Conservation (phyloP, 2,329 filamentous ascomycete species). For the Hymenotorrendiella dingleyae region DNA sequence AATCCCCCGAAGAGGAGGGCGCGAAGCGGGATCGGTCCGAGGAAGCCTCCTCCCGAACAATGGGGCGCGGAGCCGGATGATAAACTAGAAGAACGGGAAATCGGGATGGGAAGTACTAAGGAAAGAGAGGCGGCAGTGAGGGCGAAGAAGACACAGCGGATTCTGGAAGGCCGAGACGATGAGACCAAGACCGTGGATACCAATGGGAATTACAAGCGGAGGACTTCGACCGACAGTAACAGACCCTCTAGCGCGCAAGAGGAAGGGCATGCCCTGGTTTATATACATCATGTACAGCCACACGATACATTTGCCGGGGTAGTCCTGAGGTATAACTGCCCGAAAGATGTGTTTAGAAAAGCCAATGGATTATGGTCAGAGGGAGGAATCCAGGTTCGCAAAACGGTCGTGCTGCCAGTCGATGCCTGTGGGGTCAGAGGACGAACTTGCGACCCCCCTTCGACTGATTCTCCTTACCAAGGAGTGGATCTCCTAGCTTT, state of each 20-base stretch:
- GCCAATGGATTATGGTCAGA: slow-evolving; percentile 93
- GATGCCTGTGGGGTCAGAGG: slow-evolving; percentile 85
- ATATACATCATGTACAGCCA: slow-evolving; percentile 78
- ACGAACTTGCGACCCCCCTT: slow-evolving; percentile 53
- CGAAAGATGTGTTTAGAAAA: slow-evolving; percentile 74
- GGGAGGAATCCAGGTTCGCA: slow-evolving; percentile 80
- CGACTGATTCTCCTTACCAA: slow-evolving; percentile 31
- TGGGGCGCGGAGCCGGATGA: slow-evolving; percentile 26
- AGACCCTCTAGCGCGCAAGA: slow-evolving; percentile 34
- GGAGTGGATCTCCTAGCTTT: slow-evolving; percentile 46
- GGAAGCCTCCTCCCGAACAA: slow-evolving; percentile 10
- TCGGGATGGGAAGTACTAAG: slow-evolving; percentile 48
- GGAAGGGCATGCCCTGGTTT: slow-evolving; percentile 74
- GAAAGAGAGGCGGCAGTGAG: slow-evolving; percentile 50
- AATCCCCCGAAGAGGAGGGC: slow-evolving; percentile 4
- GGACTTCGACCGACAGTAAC: slow-evolving; percentile 26
- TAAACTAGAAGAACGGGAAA: slow-evolving; percentile 19
- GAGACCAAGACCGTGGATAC: slow-evolving; percentile 52
- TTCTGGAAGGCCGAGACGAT: slow-evolving; percentile 56
- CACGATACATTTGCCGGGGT: slow-evolving; percentile 88
- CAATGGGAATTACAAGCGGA: slow-evolving; percentile 20
- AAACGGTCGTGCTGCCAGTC: slow-evolving; percentile 76
- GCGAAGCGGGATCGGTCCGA: slow-evolving; percentile 5
- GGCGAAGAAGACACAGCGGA: slow-evolving; percentile 50
- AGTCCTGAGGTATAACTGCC: slow-evolving; percentile 83